Conservation (phyloP, 108 stramenopile genomes). For the Craspedostauros australis region DNA sequence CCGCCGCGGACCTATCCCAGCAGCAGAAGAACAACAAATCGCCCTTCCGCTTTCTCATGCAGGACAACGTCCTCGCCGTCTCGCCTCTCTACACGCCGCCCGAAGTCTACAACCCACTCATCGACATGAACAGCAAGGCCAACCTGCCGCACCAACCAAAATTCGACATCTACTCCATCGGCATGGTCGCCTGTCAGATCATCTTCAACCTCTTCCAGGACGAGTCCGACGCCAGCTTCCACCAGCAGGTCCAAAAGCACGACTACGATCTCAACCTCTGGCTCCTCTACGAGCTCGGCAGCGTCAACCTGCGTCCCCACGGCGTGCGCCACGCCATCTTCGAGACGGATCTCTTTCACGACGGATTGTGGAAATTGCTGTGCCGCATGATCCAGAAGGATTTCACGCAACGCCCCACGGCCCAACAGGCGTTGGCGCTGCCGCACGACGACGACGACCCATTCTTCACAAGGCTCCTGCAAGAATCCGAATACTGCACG, state of each 20-base stretch:
- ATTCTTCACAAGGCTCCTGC: constrained; percentile 55
- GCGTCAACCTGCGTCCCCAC: constrained; percentile 39
- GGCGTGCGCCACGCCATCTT: constrained; percentile 57
- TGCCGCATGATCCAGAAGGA: constrained; percentile 44
- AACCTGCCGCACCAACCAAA: too few species aligned
- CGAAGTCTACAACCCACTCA: constrained; percentile 45
- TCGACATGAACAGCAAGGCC: constrained; percentile 21
- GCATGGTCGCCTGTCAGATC: constrained; percentile 65
- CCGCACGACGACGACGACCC: constrained; percentile 13
- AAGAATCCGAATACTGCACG: constrained; percentile 45
- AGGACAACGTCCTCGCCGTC: constrained; percentile 38
- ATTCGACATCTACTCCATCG: constrained; percentile 70
- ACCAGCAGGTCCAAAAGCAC: constrained; percentile 46
- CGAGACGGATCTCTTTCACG: constrained; percentile 53
- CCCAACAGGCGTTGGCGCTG: constrained; percentile 33
- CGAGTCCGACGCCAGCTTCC: constrained; percentile 65
- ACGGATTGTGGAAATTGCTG: constrained; percentile 67
- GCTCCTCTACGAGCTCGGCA: constrained; percentile 37
- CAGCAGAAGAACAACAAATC: too few species aligned
- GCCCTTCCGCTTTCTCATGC: too few species aligned
- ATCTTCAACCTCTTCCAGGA: constrained; percentile 72
- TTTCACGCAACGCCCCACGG: constrained; percentile 44
- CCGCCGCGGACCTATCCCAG: constrained; percentile 74
- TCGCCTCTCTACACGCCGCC: constrained; percentile 75
- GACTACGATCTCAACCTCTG: constrained; percentile 68